Base-by-base conservation (phyloP, 345 rosid species). In the Corchorus capsularis region DNA sequence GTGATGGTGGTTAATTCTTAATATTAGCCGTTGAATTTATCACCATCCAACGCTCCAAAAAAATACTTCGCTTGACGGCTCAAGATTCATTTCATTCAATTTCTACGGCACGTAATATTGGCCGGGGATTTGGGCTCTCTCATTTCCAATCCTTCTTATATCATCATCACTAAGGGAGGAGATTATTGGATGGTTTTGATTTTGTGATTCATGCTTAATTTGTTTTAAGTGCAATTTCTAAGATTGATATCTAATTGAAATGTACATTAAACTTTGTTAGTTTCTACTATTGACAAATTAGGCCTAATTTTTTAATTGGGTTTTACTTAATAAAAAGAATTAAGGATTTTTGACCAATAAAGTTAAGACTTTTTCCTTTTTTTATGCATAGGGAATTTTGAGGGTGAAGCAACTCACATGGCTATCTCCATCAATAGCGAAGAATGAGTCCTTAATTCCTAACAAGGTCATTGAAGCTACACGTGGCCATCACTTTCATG, bases 401-500 rank as follows among this genome's bases (percentile, higher is more conserved):
- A 15, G 14, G 59, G 5, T 3, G 43, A 69, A 49, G 27, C 47
- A 16, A 15, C 55, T 27, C 65, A 72, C 54, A 59, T 56, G 75
- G 67, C 66, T 34, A 62, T 62, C 66, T 34, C 19, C 66, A 20
- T 67, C 71, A 67, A 67, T n/a, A 17, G 5, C 8, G 71, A 67
- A 67, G 37, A 46, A 2, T 8, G 22, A 59, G 55, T 59, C 65
- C 64, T 59, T 45, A 22, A 59, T 41, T 46, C 54, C 11, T 43
- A 60, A 11, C 57, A 46, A 27, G 68, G 12, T 45, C 37, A 43
- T 14, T 0, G 52, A 72, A 12, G 22, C 67, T 27, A 15, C 76
- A 73, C 67, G 7, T 45, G 76, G 68, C 34, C 10, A 1, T 73
- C 76, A 35, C 45, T 73, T 73, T 73, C 76, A 45, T 27, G 27